phyloP scores from a whole-genome alignment of 73 alveolate genomes.

The Paramecium sonneborni region DNA sequence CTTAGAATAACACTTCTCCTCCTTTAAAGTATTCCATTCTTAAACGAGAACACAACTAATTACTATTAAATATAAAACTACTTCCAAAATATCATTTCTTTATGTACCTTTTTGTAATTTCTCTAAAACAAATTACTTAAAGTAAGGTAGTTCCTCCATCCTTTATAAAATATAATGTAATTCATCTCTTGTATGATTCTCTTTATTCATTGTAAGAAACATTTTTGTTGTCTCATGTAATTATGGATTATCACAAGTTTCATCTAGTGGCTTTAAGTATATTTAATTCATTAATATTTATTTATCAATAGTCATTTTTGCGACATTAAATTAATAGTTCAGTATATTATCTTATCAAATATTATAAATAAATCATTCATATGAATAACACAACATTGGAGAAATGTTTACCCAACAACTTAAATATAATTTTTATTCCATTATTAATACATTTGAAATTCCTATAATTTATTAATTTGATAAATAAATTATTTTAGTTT shows the following conservation, averaged over 20 bases:
- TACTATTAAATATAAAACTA: not conserved
- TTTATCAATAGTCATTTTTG: not conserved
- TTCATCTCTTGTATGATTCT: conserved; percentile 28
- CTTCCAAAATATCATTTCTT: not conserved
- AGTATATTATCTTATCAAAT: not conserved
- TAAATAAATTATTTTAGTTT: not conserved
- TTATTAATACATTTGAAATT: not conserved
- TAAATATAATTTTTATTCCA: not conserved
- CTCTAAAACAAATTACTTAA: not conserved
- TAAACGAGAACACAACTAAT: conserved; percentile 41
- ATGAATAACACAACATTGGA: not conserved
- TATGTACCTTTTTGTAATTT: not conserved
- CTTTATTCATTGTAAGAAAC: not conserved
- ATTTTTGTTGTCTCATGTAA: not conserved
- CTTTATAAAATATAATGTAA: not conserved
- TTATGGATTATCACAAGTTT: conserved; percentile 30
- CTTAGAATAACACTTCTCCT: conserved; percentile 43
- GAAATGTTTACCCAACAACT: not conserved
- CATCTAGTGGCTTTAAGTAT: conserved; percentile 13
- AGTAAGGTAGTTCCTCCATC: conserved; percentile 20
- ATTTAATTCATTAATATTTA: not conserved
- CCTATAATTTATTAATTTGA: not conserved
- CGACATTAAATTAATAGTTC: not conserved
- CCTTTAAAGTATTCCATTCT: conserved; percentile 54
- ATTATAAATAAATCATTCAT: not conserved